These are phyloP conservation scores for Emergomyces pasteurianus DNA, from an alignment of 2,329 filamentous ascomycete genomes.

Conservation along the genomic window DNA sequence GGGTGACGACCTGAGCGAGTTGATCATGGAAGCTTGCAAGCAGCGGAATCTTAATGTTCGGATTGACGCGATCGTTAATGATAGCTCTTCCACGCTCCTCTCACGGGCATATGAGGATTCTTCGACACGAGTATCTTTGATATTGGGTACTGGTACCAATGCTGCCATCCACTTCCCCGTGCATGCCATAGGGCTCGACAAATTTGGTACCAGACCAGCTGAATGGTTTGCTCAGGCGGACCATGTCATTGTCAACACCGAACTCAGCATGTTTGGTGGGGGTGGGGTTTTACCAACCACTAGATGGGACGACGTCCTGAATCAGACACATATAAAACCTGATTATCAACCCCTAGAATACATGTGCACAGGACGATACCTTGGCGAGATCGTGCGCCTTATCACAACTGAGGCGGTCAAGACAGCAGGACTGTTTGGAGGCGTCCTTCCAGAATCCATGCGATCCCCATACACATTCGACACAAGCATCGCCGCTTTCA, in stretches of 20 bases:
- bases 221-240: slow-evolving; percentile 46
- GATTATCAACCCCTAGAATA: slow-evolving; percentile 56
- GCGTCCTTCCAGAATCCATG: slow-evolving; percentile 44
- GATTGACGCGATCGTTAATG: slow-evolving; percentile 53
- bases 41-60: slow-evolving; percentile 44
- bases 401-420: slow-evolving; percentile 49
- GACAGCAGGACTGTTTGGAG: slow-evolving; percentile 44
- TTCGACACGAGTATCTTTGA: slow-evolving; percentile 50
- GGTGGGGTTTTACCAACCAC: slow-evolving; percentile 45
- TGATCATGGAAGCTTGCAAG: slow-evolving; percentile 48
- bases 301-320: slow-evolving; percentile 50
- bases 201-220: slow-evolving; percentile 44
- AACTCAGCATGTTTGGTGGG: slow-evolving; percentile 55
- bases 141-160: slow-evolving; percentile 54
- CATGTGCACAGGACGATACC: slow-evolving; percentile 50
- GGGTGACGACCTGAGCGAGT: slow-evolving; percentile 46
- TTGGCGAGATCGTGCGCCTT: slow-evolving; percentile 51
- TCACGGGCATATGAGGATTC: slow-evolving; percentile 51
- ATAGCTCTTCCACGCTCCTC: slow-evolving; percentile 49
- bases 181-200: slow-evolving; percentile 39
- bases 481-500: slow-evolving; percentile 45
- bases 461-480: slow-evolving; percentile 48
- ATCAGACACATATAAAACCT: slow-evolving; percentile 43
- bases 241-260: slow-evolving; percentile 53
- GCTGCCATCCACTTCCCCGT: slow-evolving; percentile 51